A percentile compares a stretch with the other conserved stretches of the same genome.
phyloP scores from a whole-genome alignment of 257 asterid species.

The Lithospermum erythrorhizon region DNA sequence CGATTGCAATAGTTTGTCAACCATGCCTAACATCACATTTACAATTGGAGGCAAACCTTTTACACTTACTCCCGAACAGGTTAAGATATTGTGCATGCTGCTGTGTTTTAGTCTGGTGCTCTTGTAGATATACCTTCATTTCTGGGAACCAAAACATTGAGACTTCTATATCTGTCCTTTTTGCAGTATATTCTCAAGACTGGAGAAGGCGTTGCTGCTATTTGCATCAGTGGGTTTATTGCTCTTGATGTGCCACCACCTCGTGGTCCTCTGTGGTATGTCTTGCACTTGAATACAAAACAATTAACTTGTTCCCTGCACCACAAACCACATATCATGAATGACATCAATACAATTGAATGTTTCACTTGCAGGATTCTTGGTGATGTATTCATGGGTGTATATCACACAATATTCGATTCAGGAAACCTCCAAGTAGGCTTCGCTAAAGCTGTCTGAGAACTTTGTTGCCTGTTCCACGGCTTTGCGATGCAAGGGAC shows the following conservation, averaged over 20 bases:
- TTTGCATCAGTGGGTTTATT: slow-evolving; percentile 85
- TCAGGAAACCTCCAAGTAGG: slow-evolving; percentile 74
- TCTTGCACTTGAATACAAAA: neutral
- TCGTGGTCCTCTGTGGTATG: slow-evolving; percentile 84
- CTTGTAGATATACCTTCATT: neutral
- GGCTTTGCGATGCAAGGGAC: neutral
- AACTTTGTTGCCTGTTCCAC: neutral
- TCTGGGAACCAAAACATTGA: neutral
- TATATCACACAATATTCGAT: slow-evolving; percentile 84
- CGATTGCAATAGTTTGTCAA: slow-evolving; percentile 48
- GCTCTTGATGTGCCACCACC: slow-evolving; percentile 83
- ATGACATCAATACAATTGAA: neutral
- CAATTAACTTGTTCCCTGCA: neutral
- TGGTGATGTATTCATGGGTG: slow-evolving; percentile 96
- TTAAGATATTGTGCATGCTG: slow-evolving; percentile 10
- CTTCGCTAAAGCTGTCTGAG: slow-evolving; percentile 74
- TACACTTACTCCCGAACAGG: slow-evolving; percentile 81
- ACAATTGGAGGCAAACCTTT: slow-evolving; percentile 49
- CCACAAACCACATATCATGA: neutral
- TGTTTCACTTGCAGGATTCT: slow-evolving; percentile 55
- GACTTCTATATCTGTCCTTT: neutral
- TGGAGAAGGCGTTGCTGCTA: slow-evolving; percentile 46
- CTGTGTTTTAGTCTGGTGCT: neutral
- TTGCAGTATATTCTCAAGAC: slow-evolving; percentile 70
- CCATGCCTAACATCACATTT: slow-evolving; percentile 61